Conservation (phyloP, 345 rosid species). For the Passiflora organensis region DNA sequence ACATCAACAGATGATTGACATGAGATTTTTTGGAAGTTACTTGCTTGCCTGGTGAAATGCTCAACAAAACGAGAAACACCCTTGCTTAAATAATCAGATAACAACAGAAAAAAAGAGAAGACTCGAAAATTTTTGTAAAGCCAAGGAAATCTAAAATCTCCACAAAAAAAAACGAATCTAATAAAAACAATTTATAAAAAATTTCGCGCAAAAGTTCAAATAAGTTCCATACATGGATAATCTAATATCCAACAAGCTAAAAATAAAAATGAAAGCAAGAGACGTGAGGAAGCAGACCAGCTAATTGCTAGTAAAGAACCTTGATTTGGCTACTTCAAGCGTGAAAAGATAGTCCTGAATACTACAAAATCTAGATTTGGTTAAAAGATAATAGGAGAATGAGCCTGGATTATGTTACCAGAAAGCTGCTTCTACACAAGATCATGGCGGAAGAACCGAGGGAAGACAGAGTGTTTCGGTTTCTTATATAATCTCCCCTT, state of each 20-base stretch:
- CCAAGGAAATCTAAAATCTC: not conserved
- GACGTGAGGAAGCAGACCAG: not conserved
- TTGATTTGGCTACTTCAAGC: not conserved
- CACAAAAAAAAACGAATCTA: not conserved
- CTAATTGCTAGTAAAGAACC: too few relatives aligned
- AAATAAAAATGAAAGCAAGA: not conserved
- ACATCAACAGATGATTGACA: not conserved
- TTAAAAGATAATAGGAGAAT: not conserved
- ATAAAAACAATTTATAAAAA: not conserved
- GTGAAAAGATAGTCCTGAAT: not conserved
- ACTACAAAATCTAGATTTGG: not conserved
- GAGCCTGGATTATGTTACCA: conserved; percentile 13
- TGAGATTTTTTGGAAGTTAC: not conserved
- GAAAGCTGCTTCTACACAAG: conserved; percentile 14
- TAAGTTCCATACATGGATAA: not conserved
- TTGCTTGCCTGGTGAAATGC: not conserved
- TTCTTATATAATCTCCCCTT: not conserved
- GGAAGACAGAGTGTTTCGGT: conserved; percentile 9
- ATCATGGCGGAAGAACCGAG: conserved; percentile 22
- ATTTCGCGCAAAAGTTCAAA: not conserved
- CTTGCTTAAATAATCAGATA: not conserved
- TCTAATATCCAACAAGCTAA: not conserved
- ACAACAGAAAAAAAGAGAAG: not conserved
- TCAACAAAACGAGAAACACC: not conserved
- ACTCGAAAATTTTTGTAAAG: not conserved